These are phyloP conservation scores for Mollisiaceae sp. DNA, from an alignment of 2,329 filamentous ascomycete genomes.

Conservation along the genomic window DNA sequence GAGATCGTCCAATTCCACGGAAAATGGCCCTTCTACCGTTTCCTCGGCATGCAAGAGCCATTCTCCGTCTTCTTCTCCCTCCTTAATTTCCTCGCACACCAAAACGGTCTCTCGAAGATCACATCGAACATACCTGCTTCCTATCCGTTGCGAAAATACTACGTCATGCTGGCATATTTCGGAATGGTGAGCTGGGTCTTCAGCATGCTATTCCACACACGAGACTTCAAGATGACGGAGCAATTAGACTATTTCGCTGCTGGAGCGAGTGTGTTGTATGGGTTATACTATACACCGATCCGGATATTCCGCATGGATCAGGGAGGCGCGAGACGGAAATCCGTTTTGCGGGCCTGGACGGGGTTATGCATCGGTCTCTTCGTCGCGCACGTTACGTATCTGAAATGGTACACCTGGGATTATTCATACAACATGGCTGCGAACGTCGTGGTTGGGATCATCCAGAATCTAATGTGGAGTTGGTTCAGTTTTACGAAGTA, in stretches of 20 bases:
- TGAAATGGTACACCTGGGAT: constrained; percentile 87
- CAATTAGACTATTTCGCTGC: constrained; percentile 96
- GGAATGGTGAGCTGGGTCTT: constrained; percentile 85
- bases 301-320: constrained; percentile 83
- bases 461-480: constrained; percentile 85
- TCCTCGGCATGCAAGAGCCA: constrained; percentile 93
- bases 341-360: constrained; percentile 75
- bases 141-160: constrained; percentile 82
- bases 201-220: constrained; percentile 89
- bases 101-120: constrained; percentile 74
- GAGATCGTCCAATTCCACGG: constrained; percentile 92
- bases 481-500: constrained; percentile 82
- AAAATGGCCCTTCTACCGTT: constrained; percentile 95
- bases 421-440: constrained; percentile 98
- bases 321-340: constrained; percentile 44
- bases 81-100: constrained; percentile 88
- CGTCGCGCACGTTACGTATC: constrained; percentile 76
- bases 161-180: constrained; percentile 78
- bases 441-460: constrained; percentile 80
- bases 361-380: constrained; percentile 74
- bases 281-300: constrained; percentile 83
- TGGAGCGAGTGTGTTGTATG: constrained; percentile 87
- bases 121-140: constrained; percentile 70
- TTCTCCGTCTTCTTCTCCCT: constrained; percentile 92
- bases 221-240: constrained; percentile 86